Evolutionary conservation across 1,284 basidiomycete genomes (phyloP), one percentile per base, ranked within the genome.

Genomic region (Fomitopsis pinicola): DNA sequence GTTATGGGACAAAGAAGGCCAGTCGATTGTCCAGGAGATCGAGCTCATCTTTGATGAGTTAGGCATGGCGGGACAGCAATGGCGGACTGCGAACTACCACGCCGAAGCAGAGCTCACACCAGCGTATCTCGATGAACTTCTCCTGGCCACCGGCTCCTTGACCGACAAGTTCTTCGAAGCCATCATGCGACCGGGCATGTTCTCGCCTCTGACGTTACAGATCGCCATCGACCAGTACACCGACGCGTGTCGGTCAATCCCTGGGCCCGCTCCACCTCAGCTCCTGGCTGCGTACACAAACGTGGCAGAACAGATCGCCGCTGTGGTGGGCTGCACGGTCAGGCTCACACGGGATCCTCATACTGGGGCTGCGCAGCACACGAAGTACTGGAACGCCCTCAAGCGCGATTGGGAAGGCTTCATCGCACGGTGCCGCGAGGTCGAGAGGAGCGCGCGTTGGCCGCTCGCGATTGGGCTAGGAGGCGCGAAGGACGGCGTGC

Each of bases 401-500:
- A 95, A 94, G 73, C 79, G 91, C 44, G 94, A 97, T 68, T 97
- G 95, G 94, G 91, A 97, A 69, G 92, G 94, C 1, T 93, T 97
- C 69, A 87, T 96, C 64, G 90, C 95, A 14, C 83, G 92, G 46
- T 94, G 92, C 68, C 85, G 92, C 60, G 93, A 95, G 68, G 80
- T 94, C 14, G 94, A 97, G 74, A 86, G 91, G 54, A 87, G 87
- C 66, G 92, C 90, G 26, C 83, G 94, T 52, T 92, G 91, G 89
- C 93, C 94, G 0, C 79, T 96, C 15, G 80, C 82, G 14, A 78
- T 94, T 40, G 87, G 85, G 40, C 70, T 80, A 30, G 80, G 82
- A 38, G 78, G 78, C 44, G 72, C 78, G 22, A 71, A 68, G 52
- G 78, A 82, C 42, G 81, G 82, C 40, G 73, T 91, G 38, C 71